These are phyloP conservation scores for Tarenaya hassleriana DNA, from an alignment of 345 rosid species.

Conservation along the genomic window DNA sequence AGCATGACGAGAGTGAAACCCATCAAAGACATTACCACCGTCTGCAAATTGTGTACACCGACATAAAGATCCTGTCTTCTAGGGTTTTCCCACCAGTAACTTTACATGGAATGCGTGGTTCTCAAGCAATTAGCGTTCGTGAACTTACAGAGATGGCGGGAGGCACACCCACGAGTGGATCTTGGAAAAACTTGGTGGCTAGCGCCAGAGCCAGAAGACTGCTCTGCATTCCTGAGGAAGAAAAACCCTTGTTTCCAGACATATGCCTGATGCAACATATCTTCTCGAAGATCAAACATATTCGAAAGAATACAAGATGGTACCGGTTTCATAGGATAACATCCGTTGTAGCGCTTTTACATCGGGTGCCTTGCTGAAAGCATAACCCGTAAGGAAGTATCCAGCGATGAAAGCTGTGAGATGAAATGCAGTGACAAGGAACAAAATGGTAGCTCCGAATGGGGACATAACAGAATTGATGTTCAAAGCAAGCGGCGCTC, in stretches of 20 bases:
- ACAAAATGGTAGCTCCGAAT: conserved; percentile 48
- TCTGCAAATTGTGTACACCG: conserved; percentile 42
- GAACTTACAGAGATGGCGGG: conserved; percentile 94
- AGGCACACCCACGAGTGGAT: conserved; percentile 88
- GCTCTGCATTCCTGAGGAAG: conserved; percentile 86
- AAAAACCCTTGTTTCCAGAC: neutral
- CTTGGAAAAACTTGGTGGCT: conserved; percentile 84
- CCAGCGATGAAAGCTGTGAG: conserved; percentile 70
- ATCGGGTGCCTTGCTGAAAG: conserved; percentile 51
- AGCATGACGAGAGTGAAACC: conserved; percentile 84
- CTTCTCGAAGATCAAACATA: neutral
- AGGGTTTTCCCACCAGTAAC: too few relatives aligned
- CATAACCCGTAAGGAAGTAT: conserved; percentile 48
- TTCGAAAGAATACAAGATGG: neutral
- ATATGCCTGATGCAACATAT: neutral
- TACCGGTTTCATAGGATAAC: conserved; percentile 81
- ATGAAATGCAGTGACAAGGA: conserved; percentile 58
- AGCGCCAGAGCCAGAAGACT: conserved; percentile 90
- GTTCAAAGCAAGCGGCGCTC: conserved; percentile 88
- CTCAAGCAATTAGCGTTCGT: too few relatives aligned
- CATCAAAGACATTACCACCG: conserved; percentile 94
- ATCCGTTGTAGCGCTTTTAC: conserved; percentile 75
- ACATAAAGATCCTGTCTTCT: neutral
- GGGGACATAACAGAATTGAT: conserved; percentile 67
- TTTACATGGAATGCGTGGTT: too few relatives aligned